Conservation (phyloP, 192 early-diverging fungal genomes). For the Phlyctochytrium planicorne region DNA sequence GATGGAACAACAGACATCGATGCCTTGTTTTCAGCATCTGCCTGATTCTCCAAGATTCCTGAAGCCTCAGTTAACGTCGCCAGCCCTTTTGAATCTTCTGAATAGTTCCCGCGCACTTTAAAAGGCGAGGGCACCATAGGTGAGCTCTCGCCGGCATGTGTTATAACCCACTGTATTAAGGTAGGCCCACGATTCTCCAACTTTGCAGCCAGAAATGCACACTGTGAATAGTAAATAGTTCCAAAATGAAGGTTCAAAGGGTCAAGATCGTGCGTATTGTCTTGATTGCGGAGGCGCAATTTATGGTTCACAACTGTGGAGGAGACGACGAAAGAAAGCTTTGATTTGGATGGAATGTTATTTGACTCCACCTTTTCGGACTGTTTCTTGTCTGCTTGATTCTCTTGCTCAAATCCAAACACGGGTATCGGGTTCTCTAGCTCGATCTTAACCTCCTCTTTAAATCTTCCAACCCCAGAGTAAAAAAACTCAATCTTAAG, state of each 20-base stretch:
- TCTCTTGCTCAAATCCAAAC: background rate
- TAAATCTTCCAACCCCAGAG: constrained; percentile 20
- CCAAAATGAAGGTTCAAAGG: constrained; percentile 38
- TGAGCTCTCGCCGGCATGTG: constrained; percentile 35
- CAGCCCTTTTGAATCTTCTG: background rate
- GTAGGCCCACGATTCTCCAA: constrained; percentile 37
- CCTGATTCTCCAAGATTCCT: background rate
- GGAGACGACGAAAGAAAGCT: constrained; percentile 10
- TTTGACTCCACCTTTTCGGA: background rate
- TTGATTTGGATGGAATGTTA: too few relatives aligned
- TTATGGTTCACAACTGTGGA: constrained; percentile 40
- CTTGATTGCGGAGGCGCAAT: constrained; percentile 23
- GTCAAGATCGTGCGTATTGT: constrained; percentile 23
- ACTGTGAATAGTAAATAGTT: constrained; percentile 42
- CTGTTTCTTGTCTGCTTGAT: background rate
- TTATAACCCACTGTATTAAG: constrained; percentile 42
- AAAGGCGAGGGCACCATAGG: constrained; percentile 32
- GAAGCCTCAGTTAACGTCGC: background rate
- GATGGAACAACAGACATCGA: constrained; percentile 40
- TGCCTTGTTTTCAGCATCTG: constrained; percentile 22
- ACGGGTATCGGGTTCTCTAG: constrained; percentile 14
- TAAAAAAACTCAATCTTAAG: constrained; percentile 34
- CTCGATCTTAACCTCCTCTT: constrained; percentile 26
- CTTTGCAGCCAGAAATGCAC: constrained; percentile 27
- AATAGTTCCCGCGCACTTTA: background rate